phyloP scores from a whole-genome alignment of 148 eudicot genomes.

The Nepenthes mirabilis region DNA sequence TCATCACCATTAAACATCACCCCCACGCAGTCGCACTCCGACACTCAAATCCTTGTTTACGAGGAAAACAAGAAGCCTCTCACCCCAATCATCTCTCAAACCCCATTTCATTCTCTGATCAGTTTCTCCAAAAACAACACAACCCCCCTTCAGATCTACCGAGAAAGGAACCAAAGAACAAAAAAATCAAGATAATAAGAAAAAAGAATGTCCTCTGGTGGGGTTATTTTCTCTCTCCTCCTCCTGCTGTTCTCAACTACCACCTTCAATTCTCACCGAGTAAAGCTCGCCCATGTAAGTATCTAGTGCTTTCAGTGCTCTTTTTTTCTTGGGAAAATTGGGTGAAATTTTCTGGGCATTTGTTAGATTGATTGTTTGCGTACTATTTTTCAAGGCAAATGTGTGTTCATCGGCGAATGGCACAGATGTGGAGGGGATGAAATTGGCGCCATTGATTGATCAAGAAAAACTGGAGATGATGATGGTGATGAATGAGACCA shows the following conservation, averaged over 20 bases:
- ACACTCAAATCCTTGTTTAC: background rate
- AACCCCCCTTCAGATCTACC: background rate
- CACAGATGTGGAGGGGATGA: slow-evolving; percentile 4
- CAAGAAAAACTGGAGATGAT: slow-evolving; percentile 27
- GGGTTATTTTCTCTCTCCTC: slow-evolving; percentile 18
- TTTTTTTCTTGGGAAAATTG: background rate
- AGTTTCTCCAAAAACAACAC: background rate
- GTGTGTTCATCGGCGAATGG: slow-evolving; percentile 5
- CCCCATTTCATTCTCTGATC: background rate
- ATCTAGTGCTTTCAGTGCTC: background rate
- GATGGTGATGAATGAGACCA: slow-evolving; percentile 63
- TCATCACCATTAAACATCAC: background rate
- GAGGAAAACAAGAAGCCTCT: background rate
- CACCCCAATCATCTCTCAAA: background rate
- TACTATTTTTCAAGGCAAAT: slow-evolving; percentile 1
- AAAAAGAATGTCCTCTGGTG: background rate
- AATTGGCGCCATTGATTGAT: slow-evolving; percentile 49
- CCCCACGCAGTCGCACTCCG: background rate
- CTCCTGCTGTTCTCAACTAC: slow-evolving; percentile 15
- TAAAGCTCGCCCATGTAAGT: slow-evolving; percentile 34
- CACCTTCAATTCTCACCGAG: slow-evolving; percentile 19
- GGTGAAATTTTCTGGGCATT: background rate
- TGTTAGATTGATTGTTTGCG: background rate
- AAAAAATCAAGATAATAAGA: background rate
- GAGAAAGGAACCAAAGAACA: no score